Conservation (phyloP, 2,329 filamentous ascomycete species). For the Pseudonectria buxi region DNA sequence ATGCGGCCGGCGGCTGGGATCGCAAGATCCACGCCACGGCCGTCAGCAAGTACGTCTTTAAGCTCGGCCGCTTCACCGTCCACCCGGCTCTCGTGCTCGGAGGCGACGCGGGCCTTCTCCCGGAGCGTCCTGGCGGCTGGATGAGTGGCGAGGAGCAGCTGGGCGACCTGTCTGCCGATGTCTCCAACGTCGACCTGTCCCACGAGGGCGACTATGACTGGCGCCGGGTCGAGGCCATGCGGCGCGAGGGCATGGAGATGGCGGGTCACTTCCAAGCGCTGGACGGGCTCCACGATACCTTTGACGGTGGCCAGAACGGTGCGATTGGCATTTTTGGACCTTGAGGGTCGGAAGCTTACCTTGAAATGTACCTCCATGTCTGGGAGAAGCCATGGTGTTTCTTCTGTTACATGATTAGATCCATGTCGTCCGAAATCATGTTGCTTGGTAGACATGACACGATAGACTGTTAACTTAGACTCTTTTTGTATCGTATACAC, state of each 20-base stretch:
- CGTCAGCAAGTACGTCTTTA: conserved; percentile 76
- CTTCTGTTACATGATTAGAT: too few species aligned
- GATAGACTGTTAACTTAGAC: too few species aligned
- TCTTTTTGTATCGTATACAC: too few species aligned
- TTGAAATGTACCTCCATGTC: too few species aligned
- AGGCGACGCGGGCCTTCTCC: conserved; percentile 62
- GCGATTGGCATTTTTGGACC: conserved; percentile 44
- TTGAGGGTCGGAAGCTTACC: conserved; percentile 14
- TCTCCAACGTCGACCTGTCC: conserved; percentile 29
- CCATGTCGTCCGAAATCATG: too few species aligned
- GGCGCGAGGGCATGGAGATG: conserved; percentile 48
- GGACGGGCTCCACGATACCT: conserved; percentile 45
- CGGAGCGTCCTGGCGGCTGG: conserved; percentile 64
- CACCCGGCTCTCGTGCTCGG: conserved; percentile 71
- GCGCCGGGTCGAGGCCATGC: conserved; percentile 48
- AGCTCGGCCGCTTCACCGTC: conserved; percentile 75
- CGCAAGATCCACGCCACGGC: conserved; percentile 65
- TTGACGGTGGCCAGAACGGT: conserved; percentile 47
- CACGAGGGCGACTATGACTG: conserved; percentile 47
- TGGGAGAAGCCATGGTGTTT: too few species aligned
- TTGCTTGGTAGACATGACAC: too few species aligned
- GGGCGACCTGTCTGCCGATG: conserved; percentile 31
- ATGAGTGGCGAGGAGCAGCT: conserved; percentile 37
- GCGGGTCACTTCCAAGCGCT: conserved; percentile 51
- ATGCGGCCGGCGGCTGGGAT: conserved; percentile 41